These are phyloP conservation scores for Magnaporthiopsis incrustans DNA, from an alignment of 2,329 filamentous ascomycete species.

Conservation along the genomic window DNA sequence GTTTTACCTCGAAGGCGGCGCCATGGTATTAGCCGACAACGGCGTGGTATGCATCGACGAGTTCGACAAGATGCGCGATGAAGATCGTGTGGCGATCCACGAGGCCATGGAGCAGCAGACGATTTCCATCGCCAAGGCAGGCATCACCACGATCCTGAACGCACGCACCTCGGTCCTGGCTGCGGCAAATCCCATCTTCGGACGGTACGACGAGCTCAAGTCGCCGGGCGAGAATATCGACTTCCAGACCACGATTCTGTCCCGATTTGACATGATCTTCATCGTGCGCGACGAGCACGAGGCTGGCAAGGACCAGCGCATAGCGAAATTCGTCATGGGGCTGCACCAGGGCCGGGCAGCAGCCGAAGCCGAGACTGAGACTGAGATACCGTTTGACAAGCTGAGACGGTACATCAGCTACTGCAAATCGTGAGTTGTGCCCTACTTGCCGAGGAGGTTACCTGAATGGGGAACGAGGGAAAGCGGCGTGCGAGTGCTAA, in stretches of 20 bases:
- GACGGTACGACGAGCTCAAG: slow-evolving; percentile 96
- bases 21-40: slow-evolving; percentile 95
- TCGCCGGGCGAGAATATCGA: slow-evolving; percentile 97
- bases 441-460: not conserved
- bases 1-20: slow-evolving; percentile 96
- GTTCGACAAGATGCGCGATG: slow-evolving; percentile 99
- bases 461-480: not conserved
- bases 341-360: slow-evolving; percentile 91
- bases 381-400: slow-evolving; percentile 89
- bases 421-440: slow-evolving; percentile 73
- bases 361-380: slow-evolving; percentile 72
- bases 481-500: not conserved
- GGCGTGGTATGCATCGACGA: slow-evolving; percentile 98
- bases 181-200: slow-evolving; percentile 95
- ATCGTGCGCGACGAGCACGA: slow-evolving; percentile 96
- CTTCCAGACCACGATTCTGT: slow-evolving; percentile 96
- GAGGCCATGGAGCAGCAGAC: slow-evolving; percentile 99
- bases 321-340: slow-evolving; percentile 94
- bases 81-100: slow-evolving; percentile 95
- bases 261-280: slow-evolving; percentile 99
- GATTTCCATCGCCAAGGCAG: slow-evolving; percentile 96
- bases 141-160: slow-evolving; percentile 96
- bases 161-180: slow-evolving; percentile 91
- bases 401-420: slow-evolving; percentile 97
- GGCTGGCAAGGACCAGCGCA: slow-evolving; percentile 78